A percentile compares a stretch with the other conserved stretches of the same genome.
Evolutionary conservation across 805 yeast species (phyloP).

Genomic region (Lachancea lanzarotensis): DNA sequence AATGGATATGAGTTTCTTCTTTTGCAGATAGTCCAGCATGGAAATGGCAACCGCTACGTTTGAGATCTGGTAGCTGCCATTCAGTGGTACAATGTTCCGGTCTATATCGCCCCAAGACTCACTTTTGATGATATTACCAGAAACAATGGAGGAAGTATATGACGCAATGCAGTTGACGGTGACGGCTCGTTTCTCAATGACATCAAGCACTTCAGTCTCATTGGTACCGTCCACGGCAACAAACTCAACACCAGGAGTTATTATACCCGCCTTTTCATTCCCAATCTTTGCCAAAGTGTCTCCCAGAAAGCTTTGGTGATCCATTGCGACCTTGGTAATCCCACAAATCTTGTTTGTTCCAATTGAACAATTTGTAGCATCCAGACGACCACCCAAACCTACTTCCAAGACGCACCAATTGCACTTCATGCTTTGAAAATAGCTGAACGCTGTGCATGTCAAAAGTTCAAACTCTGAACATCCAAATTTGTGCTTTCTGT

Average conservation of each 20-base stretch:
- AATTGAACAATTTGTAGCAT: conserved; percentile 75
- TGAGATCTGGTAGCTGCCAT: conserved; percentile 65
- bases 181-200: conserved; percentile 36
- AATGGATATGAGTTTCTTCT: conserved; percentile 24
- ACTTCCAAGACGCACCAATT: conserved; percentile 85
- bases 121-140: conserved; percentile 17
- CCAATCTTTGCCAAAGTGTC: conserved; percentile 61
- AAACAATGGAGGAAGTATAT: conserved; percentile 16
- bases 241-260: conserved; percentile 42
- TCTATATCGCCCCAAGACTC: conserved; percentile 28
- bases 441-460: conserved; percentile 78
- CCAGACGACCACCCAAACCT: conserved; percentile 86
- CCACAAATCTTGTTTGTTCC: conserved; percentile 52
- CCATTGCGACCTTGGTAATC: conserved; percentile 79
- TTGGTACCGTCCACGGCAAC: conserved; percentile 72
- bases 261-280: conserved; percentile 77
- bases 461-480: conserved; percentile 87
- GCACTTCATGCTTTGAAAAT: conserved; percentile 54
- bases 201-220: conserved; percentile 41
- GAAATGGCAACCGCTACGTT: conserved; percentile 65
- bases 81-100: conserved; percentile 45
- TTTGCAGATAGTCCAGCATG: conserved; percentile 38
- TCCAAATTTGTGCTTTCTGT: conserved; percentile 39
- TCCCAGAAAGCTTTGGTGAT: conserved; percentile 78
- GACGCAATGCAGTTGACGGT: conserved; percentile 27